Percentiles rank a stretch among this genome's conserved stretches.
Evolutionary conservation across 2,329 filamentous ascomycete species (phyloP).

Genomic region (Aschersonia sp.): DNA sequence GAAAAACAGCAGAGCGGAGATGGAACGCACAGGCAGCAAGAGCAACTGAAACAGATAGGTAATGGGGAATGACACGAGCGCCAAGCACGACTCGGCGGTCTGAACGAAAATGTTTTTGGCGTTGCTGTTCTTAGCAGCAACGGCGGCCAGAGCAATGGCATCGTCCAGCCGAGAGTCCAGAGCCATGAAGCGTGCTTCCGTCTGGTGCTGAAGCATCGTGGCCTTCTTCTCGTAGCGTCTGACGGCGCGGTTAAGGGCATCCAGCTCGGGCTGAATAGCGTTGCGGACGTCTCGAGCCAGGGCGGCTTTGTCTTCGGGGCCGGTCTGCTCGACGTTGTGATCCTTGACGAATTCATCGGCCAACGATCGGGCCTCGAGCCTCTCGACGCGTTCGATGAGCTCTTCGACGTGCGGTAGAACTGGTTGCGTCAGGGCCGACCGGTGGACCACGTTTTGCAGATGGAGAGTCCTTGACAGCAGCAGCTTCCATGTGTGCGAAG

Average conservation of each 20-base stretch:
- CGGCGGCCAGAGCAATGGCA: conserved; percentile 65
- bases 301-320: conserved; percentile 25
- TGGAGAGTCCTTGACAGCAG: conserved; percentile 66
- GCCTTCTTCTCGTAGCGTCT: conserved; percentile 84
- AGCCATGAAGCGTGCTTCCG: conserved; percentile 57
- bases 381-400: conserved; percentile 50
- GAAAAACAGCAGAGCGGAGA: conserved; percentile 18
- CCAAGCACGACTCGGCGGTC: conserved; percentile 20
- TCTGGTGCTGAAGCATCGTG: conserved; percentile 58
- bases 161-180: conserved; percentile 62
- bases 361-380: conserved; percentile 43
- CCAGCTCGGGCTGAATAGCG: conserved; percentile 64
- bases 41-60: conserved; percentile 22
- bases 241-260: conserved; percentile 77
- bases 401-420: conserved; percentile 30
- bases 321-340: conserved; percentile 14
- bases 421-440: conserved; percentile 25
- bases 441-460: conserved; percentile 58
- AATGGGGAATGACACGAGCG: conserved; percentile 25
- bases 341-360: conserved; percentile 10
- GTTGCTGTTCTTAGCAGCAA: conserved; percentile 42
- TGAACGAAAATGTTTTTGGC: conserved; percentile 21
- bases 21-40: conserved; percentile 26
- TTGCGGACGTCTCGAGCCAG: conserved; percentile 45
- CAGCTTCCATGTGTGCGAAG: conserved; percentile 69